Evolutionary conservation across 2,329 filamentous ascomycete genomes (phyloP).

Genomic region (Fusarium pininemorale): DNA sequence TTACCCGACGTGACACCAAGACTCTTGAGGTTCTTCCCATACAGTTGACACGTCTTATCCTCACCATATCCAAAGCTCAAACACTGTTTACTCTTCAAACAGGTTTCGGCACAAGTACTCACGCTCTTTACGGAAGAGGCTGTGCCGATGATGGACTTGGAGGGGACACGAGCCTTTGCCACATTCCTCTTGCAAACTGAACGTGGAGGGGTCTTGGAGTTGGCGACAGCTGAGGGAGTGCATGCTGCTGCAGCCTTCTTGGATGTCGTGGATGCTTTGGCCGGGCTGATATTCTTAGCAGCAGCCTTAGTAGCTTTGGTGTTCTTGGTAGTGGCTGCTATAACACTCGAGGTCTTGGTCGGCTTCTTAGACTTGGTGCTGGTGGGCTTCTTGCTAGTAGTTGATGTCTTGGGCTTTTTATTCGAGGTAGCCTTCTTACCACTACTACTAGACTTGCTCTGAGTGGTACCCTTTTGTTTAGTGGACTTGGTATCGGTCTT

Average conservation of each 20-base stretch:
- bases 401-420: neutral
- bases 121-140: neutral
- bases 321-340: neutral
- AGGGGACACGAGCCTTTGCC: neutral
- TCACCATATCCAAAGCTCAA: neutral
- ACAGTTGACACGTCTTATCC: neutral
- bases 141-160: neutral
- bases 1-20: neutral
- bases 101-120: neutral
- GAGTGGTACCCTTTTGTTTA: neutral
- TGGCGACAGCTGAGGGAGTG: neutral
- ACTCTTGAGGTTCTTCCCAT: neutral
- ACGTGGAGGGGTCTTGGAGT: neutral
- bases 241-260: neutral
- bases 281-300: fast-evolving
- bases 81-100: neutral
- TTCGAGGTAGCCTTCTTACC: neutral
- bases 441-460: neutral
- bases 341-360: neutral
- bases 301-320: neutral
- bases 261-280: neutral
- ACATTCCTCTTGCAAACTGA: neutral
- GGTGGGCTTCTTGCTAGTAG: neutral
- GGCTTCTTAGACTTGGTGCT: neutral
- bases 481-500: neutral